Base-by-base conservation (phyloP, 768 basidiomycete species). In the Mycena sanguinolenta region DNA sequence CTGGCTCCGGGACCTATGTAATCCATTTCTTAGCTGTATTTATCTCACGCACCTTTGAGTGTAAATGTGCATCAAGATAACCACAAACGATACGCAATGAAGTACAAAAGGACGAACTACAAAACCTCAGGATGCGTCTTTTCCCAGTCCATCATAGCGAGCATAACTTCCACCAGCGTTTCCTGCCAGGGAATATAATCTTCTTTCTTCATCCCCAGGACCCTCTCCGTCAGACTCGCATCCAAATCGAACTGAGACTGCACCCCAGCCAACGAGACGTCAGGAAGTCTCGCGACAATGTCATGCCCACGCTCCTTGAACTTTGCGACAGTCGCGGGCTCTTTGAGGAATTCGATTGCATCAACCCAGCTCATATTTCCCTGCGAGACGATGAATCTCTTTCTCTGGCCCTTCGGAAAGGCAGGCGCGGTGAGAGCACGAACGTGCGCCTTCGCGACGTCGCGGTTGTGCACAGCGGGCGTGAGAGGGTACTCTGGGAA, bases 121-220 rank as follows among this genome's bases (percentile, higher is more conserved):
- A n/a, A n/a, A n/a, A n/a, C n/a, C n/a, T n/a, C n/a, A n/a, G n/a
- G n/a, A n/a, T n/a, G n/a, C n/a, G n/a, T n/a, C n/a, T n/a, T n/a
- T n/a, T n/a, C n/a, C 65, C 65, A 67, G 13, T 53, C 58, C 50
- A 67, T 44, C 58, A 67, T 42, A 21, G 25, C n/a, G 16, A 39
- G 65, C 52, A 67, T 21, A 21, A 61, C 61, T 10, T 67, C 65
- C 58, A 60, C 50, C 65, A 50, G 61, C n/a, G 8, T 67, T 8
- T 60, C 65, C 52, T 67, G 42, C 65, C 58, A 67, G 8, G 58
- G 6, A 19, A 67, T 46, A 55, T 60, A 67, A 30, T 67, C 36
- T 30, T 12, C 28, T n/a, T n/a, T n/a, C 39, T 36, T 54, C 65
- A 67, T 17, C 4, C 65, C 65, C 50, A 61, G 23, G 10, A 67